These are phyloP conservation scores for Delonix regia DNA, from an alignment of 306 rosid species.

Conservation along the genomic window DNA sequence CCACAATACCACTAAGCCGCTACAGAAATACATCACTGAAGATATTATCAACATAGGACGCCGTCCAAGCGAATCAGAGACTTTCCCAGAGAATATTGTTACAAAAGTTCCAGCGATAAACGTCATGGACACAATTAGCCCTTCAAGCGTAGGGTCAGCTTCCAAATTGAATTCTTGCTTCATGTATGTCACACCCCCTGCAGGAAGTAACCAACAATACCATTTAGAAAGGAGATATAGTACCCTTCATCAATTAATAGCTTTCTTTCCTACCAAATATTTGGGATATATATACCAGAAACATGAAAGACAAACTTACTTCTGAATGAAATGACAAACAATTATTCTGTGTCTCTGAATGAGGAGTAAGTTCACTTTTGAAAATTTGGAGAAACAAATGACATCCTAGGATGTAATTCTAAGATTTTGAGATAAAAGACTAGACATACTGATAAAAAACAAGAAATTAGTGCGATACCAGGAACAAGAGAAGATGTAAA, in stretches of 20 bases:
- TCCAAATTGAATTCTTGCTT: slow-evolving; percentile 78
- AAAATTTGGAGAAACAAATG: neutral
- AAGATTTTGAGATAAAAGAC: slow-evolving; percentile 10
- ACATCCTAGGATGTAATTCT: neutral
- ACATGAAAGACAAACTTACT: neutral
- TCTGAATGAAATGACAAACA: neutral
- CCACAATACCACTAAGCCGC: slow-evolving; percentile 80
- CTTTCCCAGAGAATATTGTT: slow-evolving; percentile 78
- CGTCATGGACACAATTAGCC: slow-evolving; percentile 87
- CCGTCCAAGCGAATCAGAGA: slow-evolving; percentile 89
- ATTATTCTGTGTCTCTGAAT: neutral
- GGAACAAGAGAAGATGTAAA: neutral
- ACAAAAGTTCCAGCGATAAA: slow-evolving; percentile 86
- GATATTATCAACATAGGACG: slow-evolving; percentile 80
- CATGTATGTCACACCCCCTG: slow-evolving; percentile 85
- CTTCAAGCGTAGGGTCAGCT: slow-evolving; percentile 79
- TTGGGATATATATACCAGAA: neutral
- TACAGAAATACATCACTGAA: slow-evolving; percentile 63
- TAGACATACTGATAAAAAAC: neutral
- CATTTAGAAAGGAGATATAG: slow-evolving; percentile 20
- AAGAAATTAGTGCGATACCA: no score
- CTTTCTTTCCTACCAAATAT: neutral
- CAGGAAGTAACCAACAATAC: slow-evolving; percentile 30
- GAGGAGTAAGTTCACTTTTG: neutral
- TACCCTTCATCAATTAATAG: neutral